Evolutionary conservation across 1,284 basidiomycete genomes (phyloP).

Genomic region (Ganoderma meredithae): DNA sequence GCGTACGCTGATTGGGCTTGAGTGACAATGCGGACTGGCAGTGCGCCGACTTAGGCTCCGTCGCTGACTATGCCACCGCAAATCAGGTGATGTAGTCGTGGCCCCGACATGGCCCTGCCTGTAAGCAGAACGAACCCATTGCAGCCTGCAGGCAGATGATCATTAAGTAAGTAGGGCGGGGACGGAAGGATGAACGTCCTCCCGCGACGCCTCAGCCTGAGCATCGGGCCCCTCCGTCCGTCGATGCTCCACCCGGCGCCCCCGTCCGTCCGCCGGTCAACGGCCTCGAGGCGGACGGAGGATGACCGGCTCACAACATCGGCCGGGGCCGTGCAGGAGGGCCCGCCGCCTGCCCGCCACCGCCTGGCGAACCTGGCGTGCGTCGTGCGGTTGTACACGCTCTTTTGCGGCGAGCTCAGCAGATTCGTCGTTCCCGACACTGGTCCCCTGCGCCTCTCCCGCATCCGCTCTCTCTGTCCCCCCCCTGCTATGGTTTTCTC

Average conservation of each 20-base stretch:
- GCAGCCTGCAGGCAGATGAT: too few relatives aligned
- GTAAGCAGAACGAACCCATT: not conserved
- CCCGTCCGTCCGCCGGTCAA: not conserved
- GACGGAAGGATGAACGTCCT: not conserved
- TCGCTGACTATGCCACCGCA: not conserved
- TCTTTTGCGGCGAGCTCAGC: conserved; percentile 30
- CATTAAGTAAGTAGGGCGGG: too few relatives aligned
- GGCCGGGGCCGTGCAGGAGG: not conserved
- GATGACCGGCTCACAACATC: not conserved
- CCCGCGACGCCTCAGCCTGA: not conserved
- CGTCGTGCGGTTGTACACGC: conserved; percentile 17
- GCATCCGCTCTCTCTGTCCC: conserved; percentile 10
- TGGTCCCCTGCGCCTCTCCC: conserved; percentile 10
- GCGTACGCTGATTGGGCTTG: not conserved
- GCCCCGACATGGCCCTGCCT: not conserved
- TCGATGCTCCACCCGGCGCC: not conserved
- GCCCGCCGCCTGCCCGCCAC: conserved; percentile 1
- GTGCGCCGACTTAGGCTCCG: not conserved
- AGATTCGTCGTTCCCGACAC: conserved; percentile 23
- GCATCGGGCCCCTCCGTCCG: not conserved
- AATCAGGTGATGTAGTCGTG: too few relatives aligned
- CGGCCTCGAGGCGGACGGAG: not conserved
- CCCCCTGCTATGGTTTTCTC: conserved; percentile 49
- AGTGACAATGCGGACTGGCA: not conserved
- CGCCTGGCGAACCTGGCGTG: not conserved